Evolutionary conservation across 495 filamentous ascomycete species (phyloP), one percentile per base, ranked within the genome.

Genomic region (Tetracladium marchalianum): DNA sequence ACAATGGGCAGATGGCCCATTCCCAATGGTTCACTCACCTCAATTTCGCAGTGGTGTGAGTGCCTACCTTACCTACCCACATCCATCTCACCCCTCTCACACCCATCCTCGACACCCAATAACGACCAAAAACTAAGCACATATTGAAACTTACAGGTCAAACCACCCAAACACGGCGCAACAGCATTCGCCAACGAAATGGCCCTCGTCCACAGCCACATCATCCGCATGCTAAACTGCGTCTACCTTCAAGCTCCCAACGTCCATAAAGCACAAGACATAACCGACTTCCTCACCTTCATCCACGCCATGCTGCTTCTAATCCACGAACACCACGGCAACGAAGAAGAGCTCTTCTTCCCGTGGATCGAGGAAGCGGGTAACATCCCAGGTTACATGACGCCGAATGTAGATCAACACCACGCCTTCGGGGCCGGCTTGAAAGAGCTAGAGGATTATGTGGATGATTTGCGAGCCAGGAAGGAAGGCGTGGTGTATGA

Each of bases 201-300:
- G 61, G 52, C 64, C 3, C 55, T 66, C 39, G 52, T 66, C 9
- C 71, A 75, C 60, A 77, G 76, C 56, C 51, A 61, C 31, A 62
- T 75, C 37, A 54, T 70, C 44, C 70, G 73, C 36, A 60, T 57
- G 11, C 63, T 76, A 12, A 77, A 76, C 50, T 57, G 59, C 33
- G 67, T 75, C 41, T 72, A 70, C 52, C 55, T 68, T 8, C 71
- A 75, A 59, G 66, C 69, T 0, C 67, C 64, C 0, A 52, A 64
- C 43, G 53, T 77, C 6, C 44, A 46, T 7, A 12, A 46, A 11
- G n/a, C 46, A 6, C 49, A 63, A 41, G 53, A 63, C 47, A 45
- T 47, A 11, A 44, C 58, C n/a, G 71, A 74, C 49, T 54, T 77
- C 38, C 39, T 55, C 15, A 72, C 66, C 46, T 52, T 44, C 43